A percentile compares a stretch with the other conserved stretches of the same genome.
phyloP scores from a whole-genome alignment of 495 filamentous ascomycete genomes.

The Aspergillus cristatus region DNA sequence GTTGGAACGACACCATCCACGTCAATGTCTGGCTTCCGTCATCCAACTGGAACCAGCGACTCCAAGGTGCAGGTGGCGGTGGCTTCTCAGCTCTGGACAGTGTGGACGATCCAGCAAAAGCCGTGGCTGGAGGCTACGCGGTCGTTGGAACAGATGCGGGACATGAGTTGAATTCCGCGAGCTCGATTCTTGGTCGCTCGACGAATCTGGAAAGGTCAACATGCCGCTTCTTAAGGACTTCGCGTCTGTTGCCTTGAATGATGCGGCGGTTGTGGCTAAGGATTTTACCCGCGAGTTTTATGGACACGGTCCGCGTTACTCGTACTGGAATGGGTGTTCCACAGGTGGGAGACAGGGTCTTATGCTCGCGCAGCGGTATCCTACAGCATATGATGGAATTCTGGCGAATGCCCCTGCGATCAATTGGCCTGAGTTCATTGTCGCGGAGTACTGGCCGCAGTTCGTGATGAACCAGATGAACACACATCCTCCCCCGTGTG shows the following conservation, averaged over 20 bases:
- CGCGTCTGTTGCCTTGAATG: slow-evolving; percentile 25
- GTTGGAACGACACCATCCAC: slow-evolving; percentile 24
- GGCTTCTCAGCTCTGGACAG: slow-evolving; percentile 23
- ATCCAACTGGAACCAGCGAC: slow-evolving; percentile 27
- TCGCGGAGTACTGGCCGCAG: slow-evolving; percentile 11
- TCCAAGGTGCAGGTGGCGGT: slow-evolving; percentile 34
- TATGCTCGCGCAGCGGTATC: slow-evolving; percentile 32
- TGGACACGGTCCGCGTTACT: slow-evolving; percentile 13
- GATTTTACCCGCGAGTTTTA: slow-evolving; percentile 8
- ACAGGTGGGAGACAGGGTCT: slow-evolving; percentile 39
- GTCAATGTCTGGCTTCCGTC: slow-evolving; percentile 29
- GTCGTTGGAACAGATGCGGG: slow-evolving; percentile 36
- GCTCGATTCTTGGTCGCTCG: slow-evolving; percentile 25
- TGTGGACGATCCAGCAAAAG: slow-evolving; percentile 12
- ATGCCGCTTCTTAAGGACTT: slow-evolving; percentile 29
- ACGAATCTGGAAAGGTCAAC: slow-evolving; percentile 30
- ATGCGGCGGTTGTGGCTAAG: slow-evolving; percentile 14
- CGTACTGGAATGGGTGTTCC: slow-evolving; percentile 42
- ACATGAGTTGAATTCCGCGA: slow-evolving; percentile 1
- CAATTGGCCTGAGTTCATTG: slow-evolving; percentile 28
- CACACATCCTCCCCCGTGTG: slow-evolving; percentile 22
- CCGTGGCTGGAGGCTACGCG: slow-evolving; percentile 24
- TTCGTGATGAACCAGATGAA: slow-evolving; percentile 16
- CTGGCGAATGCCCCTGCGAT: slow-evolving; percentile 41
- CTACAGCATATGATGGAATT: slow-evolving; percentile 49